phyloP scores from a whole-genome alignment of 768 basidiomycete genomes.

The Russula dissimulans region DNA sequence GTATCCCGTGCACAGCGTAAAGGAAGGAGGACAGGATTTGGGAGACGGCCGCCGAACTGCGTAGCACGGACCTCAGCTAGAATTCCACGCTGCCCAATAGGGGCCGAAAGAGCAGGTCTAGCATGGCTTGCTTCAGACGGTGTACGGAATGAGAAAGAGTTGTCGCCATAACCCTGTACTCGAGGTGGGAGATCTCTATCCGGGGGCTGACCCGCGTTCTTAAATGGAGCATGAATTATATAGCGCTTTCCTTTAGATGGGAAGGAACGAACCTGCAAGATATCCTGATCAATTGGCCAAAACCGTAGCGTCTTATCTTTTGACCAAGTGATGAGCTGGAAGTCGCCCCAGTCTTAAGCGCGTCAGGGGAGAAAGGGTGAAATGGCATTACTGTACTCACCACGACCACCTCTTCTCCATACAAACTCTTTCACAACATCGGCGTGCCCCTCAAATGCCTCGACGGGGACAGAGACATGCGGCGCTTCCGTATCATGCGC shows the following conservation, averaged over 20 bases:
- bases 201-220: constrained; percentile 25
- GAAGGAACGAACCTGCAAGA: constrained; percentile 46
- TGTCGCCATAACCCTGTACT: constrained; percentile 19
- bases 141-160: constrained; percentile 45
- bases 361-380: neutral
- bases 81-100: constrained; percentile 56
- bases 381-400: constrained; percentile 26
- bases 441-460: constrained; percentile 77
- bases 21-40: constrained; percentile 24
- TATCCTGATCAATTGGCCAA: constrained; percentile 74
- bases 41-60: constrained; percentile 25
- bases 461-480: constrained; percentile 42
- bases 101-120: constrained; percentile 43
- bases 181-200: constrained; percentile 11
- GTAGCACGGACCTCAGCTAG: constrained; percentile 62
- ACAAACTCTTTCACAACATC: constrained; percentile 98
- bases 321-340: constrained; percentile 70
- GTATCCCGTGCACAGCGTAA: neutral
- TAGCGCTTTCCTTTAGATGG: neutral
- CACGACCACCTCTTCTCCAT: constrained; percentile 67
- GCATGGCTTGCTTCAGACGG: constrained; percentile 32
- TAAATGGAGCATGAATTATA: neutral
- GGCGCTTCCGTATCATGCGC: constrained; percentile 27
- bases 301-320: constrained; percentile 88
- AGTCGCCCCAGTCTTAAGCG: constrained; percentile 34